A percentile compares a stretch with the other conserved stretches of the same genome.
Evolutionary conservation across 2,329 filamentous ascomycete species (phyloP).

Genomic region (Penicillium sumatraense): DNA sequence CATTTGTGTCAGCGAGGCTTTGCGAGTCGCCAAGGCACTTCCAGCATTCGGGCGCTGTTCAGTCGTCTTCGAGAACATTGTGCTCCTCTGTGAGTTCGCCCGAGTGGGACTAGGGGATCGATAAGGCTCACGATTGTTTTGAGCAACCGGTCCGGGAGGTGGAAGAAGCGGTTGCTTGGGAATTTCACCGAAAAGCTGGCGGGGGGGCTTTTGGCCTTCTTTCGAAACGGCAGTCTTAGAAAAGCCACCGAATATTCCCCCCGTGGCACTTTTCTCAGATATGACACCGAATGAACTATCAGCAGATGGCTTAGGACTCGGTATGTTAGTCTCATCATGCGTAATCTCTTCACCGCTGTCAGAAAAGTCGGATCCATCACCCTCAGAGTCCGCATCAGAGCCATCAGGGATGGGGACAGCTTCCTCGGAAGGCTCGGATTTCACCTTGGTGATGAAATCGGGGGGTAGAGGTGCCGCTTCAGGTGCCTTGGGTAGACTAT

Average conservation of each 20-base stretch:
- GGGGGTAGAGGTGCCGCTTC: slow-evolving; percentile 33
- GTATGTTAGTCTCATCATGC: slow-evolving; percentile 41
- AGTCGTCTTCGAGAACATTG: slow-evolving; percentile 30
- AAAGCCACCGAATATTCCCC: slow-evolving; percentile 46
- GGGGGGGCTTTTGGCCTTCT: slow-evolving; percentile 28
- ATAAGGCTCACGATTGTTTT: slow-evolving; percentile 39
- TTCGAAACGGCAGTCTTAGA: slow-evolving; percentile 34
- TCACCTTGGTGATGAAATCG: slow-evolving; percentile 18
- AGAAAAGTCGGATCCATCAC: slow-evolving; percentile 47
- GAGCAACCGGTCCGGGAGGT: slow-evolving; percentile 37
- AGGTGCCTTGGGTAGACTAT: slow-evolving; percentile 13
- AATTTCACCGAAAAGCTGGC: slow-evolving; percentile 52
- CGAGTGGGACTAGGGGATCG: slow-evolving; percentile 55
- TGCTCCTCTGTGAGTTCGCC: slow-evolving; percentile 29
- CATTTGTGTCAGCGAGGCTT: slow-evolving; percentile 41
- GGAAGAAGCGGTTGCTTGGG: slow-evolving; percentile 41
- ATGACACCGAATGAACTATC: slow-evolving; percentile 51
- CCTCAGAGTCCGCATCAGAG: slow-evolving; percentile 39
- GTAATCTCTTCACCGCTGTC: slow-evolving; percentile 54
- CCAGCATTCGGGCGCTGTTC: slow-evolving; percentile 41
- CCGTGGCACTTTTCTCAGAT: slow-evolving; percentile 41
- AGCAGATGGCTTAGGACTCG: slow-evolving; percentile 46
- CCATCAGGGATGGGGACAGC: slow-evolving; percentile 38
- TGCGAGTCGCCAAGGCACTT: slow-evolving; percentile 46
- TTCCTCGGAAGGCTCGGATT: slow-evolving; percentile 22